A percentile compares a stretch with the other conserved stretches of the same genome.
These are phyloP conservation scores for Picochlorum costavermella DNA, from an alignment of 139 green algal genomes.

Conservation along the genomic window DNA sequence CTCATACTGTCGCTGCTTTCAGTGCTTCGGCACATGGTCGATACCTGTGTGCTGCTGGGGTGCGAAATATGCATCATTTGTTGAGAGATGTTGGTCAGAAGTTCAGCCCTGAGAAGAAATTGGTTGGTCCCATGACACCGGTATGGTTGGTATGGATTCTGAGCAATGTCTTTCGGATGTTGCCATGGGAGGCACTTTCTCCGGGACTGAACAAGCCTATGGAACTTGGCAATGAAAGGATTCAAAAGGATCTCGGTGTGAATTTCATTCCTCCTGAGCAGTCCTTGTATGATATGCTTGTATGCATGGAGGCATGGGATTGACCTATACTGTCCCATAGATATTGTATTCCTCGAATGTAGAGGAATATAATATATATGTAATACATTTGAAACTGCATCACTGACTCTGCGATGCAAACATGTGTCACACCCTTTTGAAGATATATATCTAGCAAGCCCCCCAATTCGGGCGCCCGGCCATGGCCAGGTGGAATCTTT, in stretches of 20 bases:
- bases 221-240: constrained; percentile 3
- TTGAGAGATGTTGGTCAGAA: constrained; percentile 16
- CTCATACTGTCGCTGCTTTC: constrained; percentile 38
- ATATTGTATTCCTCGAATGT: no score
- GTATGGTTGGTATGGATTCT: constrained; percentile 20
- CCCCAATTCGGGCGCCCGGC: no score
- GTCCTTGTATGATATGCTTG: not conserved
- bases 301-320: no score
- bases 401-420: no score
- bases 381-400: no score
- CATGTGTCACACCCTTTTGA: no score
- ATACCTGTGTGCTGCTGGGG: constrained; percentile 34
- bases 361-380: no score
- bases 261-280: not conserved
- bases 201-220: not conserved
- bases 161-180: not conserved
- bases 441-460: no score
- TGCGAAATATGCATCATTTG: constrained; percentile 2
- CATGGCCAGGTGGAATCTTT: no score
- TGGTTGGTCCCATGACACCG: constrained; percentile 11
- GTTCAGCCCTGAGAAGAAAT: constrained; percentile 21
- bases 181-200: not conserved
- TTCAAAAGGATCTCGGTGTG: constrained; percentile 31
- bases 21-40: constrained; percentile 21
- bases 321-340: no score